phyloP scores from a whole-genome alignment of 2,329 filamentous ascomycete species.

The Botrytis elliptica region DNA sequence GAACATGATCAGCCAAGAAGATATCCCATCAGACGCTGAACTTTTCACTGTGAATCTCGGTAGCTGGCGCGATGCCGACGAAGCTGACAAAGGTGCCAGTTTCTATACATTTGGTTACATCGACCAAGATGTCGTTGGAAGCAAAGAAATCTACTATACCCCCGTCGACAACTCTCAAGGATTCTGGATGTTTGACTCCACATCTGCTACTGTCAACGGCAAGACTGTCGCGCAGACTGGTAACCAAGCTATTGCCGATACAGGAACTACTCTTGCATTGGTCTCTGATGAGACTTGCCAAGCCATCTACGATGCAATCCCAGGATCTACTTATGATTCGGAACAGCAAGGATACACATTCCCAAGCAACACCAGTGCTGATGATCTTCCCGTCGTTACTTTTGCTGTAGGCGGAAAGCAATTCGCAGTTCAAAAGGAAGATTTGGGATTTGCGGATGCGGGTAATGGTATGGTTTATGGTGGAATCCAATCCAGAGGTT shows the following conservation, averaged over 20 bases:
- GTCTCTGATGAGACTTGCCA: constrained; percentile 60
- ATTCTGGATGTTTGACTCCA: constrained; percentile 66
- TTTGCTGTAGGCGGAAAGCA: constrained; percentile 62
- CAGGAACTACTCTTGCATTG: constrained; percentile 67
- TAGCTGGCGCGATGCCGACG: constrained; percentile 51
- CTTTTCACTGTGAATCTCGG: constrained; percentile 61
- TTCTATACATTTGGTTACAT: constrained; percentile 77
- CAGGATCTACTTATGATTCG: constrained; percentile 56
- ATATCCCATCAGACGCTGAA: constrained; percentile 49
- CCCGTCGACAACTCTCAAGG: constrained; percentile 62
- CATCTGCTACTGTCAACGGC: constrained; percentile 57
- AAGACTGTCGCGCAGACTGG: constrained; percentile 48
- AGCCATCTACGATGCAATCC: constrained; percentile 63
- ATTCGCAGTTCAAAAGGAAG: constrained; percentile 57
- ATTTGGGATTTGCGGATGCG: constrained; percentile 55
- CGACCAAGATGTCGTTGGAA: constrained; percentile 59
- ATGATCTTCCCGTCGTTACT: constrained; percentile 58
- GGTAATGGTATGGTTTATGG: constrained; percentile 56
- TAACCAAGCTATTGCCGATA: constrained; percentile 70
- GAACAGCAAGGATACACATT: constrained; percentile 63
- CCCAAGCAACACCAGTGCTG: constrained; percentile 51
- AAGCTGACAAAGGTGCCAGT: constrained; percentile 44
- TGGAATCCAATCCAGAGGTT: constrained; percentile 57
- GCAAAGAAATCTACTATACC: constrained; percentile 57
- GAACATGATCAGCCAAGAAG: constrained; percentile 62